These are phyloP conservation scores for Tagetes erecta DNA, from an alignment of 129 eudicot genomes.

Conservation along the genomic window DNA sequence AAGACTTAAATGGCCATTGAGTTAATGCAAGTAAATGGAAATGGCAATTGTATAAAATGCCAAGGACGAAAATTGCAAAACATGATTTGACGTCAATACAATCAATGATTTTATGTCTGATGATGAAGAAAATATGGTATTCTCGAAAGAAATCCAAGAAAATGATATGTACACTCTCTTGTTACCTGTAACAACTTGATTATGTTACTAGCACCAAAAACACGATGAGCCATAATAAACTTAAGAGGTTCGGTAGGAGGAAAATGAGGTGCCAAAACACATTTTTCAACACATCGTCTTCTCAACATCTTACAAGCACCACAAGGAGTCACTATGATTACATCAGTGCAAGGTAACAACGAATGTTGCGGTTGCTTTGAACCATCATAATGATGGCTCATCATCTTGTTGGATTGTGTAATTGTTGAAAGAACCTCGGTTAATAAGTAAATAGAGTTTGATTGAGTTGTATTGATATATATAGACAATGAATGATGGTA, in stretches of 20 bases:
- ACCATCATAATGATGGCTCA: not conserved
- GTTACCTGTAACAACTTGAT: constrained; percentile 76
- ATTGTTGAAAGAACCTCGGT: not conserved
- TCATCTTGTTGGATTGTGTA: not conserved
- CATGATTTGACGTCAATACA: not conserved
- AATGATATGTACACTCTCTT: not conserved
- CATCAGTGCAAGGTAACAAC: constrained; percentile 18
- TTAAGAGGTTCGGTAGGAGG: constrained; percentile 71
- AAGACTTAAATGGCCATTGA: too few relatives aligned
- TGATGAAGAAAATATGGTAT: not conserved
- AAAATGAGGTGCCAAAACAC: constrained; percentile 73
- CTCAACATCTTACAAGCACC: constrained; percentile 74
- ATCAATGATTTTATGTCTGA: not conserved
- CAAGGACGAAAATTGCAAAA: too few relatives aligned
- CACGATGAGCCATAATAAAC: constrained; percentile 70
- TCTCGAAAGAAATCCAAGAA: not conserved
- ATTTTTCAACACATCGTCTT: constrained; percentile 60
- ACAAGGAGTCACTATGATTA: constrained; percentile 47
- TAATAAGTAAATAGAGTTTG: not conserved
- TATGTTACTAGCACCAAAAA: constrained; percentile 76
- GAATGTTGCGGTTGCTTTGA: constrained; percentile 18
- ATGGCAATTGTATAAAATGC: too few relatives aligned
- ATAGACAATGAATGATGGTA: constrained; percentile 4
- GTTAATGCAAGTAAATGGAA: too few relatives aligned
- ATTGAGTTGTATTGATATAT: not conserved